A percentile compares a stretch with the other conserved stretches of the same genome.
phyloP scores from a whole-genome alignment of 129 eudicot species.

The Arctium minus region DNA sequence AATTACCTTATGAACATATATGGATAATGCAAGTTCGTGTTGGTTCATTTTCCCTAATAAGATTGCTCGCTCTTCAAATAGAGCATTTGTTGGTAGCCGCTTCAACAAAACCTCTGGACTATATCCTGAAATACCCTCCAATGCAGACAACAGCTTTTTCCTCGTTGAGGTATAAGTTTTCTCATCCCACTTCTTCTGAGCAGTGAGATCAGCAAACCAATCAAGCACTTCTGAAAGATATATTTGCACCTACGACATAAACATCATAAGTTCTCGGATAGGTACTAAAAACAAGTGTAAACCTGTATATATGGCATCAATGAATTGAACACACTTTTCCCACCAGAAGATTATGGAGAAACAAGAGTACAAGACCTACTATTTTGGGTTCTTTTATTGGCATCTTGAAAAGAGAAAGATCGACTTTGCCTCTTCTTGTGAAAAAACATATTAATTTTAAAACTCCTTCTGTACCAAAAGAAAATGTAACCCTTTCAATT shows the following conservation, averaged over 20 bases:
- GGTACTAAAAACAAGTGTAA: background rate
- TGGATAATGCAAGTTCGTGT: slow-evolving; percentile 96
- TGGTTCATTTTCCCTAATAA: slow-evolving; percentile 95
- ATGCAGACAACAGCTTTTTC: slow-evolving; percentile 87
- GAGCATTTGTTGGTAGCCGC: slow-evolving; percentile 77
- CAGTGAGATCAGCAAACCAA: slow-evolving; percentile 68
- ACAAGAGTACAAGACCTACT: background rate
- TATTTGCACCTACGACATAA: slow-evolving; percentile 71
- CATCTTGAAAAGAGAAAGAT: background rate
- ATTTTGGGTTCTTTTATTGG: background rate
- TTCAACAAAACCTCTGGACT: slow-evolving; percentile 78
- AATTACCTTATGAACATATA: slow-evolving; percentile 89
- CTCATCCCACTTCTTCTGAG: slow-evolving; percentile 90
- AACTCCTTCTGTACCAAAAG: no score
- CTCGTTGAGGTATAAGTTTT: slow-evolving; percentile 72
- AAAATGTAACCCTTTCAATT: no score
- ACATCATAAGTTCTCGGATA: background rate
- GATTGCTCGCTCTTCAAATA: slow-evolving; percentile 86
- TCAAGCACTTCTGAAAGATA: slow-evolving; percentile 97
- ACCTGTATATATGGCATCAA: background rate
- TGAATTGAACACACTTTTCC: background rate
- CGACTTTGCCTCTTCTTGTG: no score
- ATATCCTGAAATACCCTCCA: slow-evolving; percentile 89
- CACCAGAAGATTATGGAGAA: background rate
- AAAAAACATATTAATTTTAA: no score